A percentile compares a stretch with the other conserved stretches of the same genome.
Conservation (phyloP, 2,329 filamentous ascomycete genomes). For the Atkinsonella texensis region DNA sequence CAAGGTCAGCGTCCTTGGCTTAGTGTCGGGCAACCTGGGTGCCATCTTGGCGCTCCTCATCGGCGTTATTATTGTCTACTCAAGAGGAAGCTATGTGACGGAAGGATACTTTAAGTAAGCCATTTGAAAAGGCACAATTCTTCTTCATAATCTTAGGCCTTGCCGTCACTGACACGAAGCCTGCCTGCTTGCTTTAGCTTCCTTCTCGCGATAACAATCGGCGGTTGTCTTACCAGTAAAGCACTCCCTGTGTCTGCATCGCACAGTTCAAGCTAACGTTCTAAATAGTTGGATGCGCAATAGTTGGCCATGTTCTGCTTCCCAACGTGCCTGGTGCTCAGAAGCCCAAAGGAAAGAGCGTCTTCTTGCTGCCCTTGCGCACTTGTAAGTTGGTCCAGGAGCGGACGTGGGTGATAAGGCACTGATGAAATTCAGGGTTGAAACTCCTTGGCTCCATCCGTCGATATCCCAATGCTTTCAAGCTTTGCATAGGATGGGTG, state of each 20-base stretch:
- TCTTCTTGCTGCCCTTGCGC: conserved; percentile 9
- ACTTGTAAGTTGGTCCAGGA: conserved; percentile 6
- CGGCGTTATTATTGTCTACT: conserved; percentile 11
- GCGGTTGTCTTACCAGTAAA: conserved; percentile 10
- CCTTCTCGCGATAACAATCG: conserved; percentile 10
- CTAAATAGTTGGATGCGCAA: conserved; percentile 6
- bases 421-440: conserved; percentile 6
- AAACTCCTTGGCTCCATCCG: conserved; percentile 10
- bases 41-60: conserved; percentile 11
- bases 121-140: background rate
- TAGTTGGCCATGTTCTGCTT: conserved; percentile 9
- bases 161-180: background rate
- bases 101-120: conserved; percentile 11
- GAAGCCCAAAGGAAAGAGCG: conserved; percentile 7
- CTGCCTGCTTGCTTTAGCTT: conserved; percentile 4
- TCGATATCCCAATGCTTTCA: conserved; percentile 12
- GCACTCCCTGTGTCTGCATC: background rate
- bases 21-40: conserved; percentile 10
- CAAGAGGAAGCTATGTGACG: conserved; percentile 8
- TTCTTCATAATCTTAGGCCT: background rate
- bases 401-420: background rate
- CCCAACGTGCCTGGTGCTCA: conserved; percentile 8
- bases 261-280: background rate
- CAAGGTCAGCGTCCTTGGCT: conserved; percentile 9
- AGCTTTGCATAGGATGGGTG: conserved; percentile 12